A percentile compares a stretch with the other conserved stretches of the same genome.
phyloP scores from a whole-genome alignment of 345 rosid genomes.

The Corchorus olitorius region DNA sequence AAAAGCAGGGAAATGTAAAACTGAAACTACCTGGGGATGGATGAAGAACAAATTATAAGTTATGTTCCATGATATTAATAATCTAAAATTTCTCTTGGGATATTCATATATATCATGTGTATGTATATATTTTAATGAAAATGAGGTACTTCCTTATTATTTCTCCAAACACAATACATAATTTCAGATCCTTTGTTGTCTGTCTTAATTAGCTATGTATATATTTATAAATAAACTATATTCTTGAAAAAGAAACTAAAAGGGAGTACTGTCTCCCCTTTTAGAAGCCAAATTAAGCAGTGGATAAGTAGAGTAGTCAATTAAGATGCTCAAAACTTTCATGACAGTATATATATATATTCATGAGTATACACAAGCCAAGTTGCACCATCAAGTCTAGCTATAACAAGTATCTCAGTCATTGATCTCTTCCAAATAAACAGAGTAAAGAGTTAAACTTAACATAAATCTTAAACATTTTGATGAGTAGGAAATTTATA shows the following conservation, averaged over 20 bases:
- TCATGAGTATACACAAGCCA: neutral
- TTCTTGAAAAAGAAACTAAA: too few relatives aligned
- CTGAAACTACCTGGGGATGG: constrained; percentile 3
- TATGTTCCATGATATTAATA: too few relatives aligned
- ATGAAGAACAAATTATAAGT: neutral
- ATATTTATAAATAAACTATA: neutral
- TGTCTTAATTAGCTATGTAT: neutral
- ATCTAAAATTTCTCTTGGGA: too few relatives aligned
- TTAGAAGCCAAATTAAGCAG: neutral
- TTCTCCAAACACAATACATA: neutral
- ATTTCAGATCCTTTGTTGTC: neutral
- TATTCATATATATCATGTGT: constrained; percentile 1
- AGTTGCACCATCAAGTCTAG: constrained; percentile 13
- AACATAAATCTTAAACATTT: neutral
- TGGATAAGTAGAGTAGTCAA: neutral
- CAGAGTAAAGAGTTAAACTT: neutral
- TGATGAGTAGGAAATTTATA: neutral
- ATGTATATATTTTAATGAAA: neutral
- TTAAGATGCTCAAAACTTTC: neutral
- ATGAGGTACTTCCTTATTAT: neutral
- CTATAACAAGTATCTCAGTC: neutral
- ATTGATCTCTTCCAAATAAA: neutral
- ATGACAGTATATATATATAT: neutral
- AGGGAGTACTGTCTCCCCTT: neutral
- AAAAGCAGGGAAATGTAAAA: neutral